phyloP scores from a whole-genome alignment of 208 protist species.

The Naegleria gruberi region DNA sequence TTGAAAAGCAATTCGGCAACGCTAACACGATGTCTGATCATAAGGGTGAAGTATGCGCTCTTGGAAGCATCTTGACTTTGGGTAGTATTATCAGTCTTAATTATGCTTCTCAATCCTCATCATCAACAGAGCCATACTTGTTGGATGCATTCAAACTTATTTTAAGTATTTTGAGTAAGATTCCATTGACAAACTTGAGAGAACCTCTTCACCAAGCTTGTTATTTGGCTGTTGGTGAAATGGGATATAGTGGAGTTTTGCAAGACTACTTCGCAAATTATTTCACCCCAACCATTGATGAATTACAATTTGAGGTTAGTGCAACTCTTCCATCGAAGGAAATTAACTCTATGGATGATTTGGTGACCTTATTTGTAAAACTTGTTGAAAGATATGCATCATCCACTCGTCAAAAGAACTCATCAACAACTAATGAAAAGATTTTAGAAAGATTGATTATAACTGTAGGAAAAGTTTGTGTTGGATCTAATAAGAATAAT shows the following conservation, averaged over 20 bases:
- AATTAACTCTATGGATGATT: neutral
- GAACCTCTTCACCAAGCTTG: neutral
- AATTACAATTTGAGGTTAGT: neutral
- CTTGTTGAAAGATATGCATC: neutral
- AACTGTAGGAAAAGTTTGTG: neutral
- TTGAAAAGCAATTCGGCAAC: neutral
- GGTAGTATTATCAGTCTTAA: neutral
- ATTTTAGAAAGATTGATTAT: neutral
- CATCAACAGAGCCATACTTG: too few species aligned
- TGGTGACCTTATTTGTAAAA: neutral
- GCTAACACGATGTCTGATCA: neutral
- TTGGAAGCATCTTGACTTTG: neutral
- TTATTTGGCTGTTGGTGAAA: neutral
- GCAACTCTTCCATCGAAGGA: neutral
- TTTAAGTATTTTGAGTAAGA: neutral
- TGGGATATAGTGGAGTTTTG: neutral
- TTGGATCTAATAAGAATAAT: neutral
- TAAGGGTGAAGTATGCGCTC: neutral
- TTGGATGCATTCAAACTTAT: neutral
- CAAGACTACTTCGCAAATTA: neutral
- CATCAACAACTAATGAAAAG: neutral
- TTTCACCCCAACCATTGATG: neutral
- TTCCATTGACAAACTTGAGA: neutral
- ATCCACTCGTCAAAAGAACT: neutral
- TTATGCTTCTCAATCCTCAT: too few species aligned